Evolutionary conservation across 257 asterid genomes (phyloP), one percentile per base, ranked within the genome.

Genomic region (Schizonepeta tenuifolia): DNA sequence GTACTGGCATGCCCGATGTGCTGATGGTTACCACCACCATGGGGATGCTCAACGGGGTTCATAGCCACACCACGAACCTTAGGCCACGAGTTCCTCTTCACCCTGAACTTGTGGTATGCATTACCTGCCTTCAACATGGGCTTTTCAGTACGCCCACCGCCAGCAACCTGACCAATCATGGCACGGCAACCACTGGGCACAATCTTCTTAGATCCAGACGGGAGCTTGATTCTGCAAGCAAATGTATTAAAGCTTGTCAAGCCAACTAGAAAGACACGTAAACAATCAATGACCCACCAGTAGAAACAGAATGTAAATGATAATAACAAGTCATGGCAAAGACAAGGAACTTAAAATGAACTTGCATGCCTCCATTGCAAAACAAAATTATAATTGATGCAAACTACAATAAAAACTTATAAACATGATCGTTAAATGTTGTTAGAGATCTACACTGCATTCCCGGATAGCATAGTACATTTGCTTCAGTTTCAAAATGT

Each of bases 31-130:
- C 91, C 91, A 86, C 87, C 91, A 67, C 91, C 91, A 73, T 86
- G 91, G 9, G 91, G 88, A 86, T 86, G 91, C 86, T 86, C 91
- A 5, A 86, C 91, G 0, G 91, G 91, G 40, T 84, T 86, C 91
- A 86, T 86, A 44, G 91, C 88, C 58, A 83, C 90, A 83, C 90
- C 90, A 81, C 90, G 90, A 65, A 83, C 91, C 88, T 83, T 80
- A 3, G 88, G 91, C 91, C 88, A 83, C 28, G 78, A 75, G 81
- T 86, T 86, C 70, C 91, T 86, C 87, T 86, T 86, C 67, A 86
- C 91, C 28, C 91, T 77, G 75, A 72, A 86, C 74, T 86, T 86
- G 75, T 86, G 88, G 66, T 84, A 84, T 0, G 86, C 89, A 0
- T 84, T 84, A 22, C 89, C 89, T 2, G 89, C 89, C 73, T 85